A percentile compares a stretch with the other conserved stretches of the same genome.
These are phyloP conservation scores for Lophiotrema nucula DNA, from an alignment of 495 filamentous ascomycete species.

Conservation along the genomic window DNA sequence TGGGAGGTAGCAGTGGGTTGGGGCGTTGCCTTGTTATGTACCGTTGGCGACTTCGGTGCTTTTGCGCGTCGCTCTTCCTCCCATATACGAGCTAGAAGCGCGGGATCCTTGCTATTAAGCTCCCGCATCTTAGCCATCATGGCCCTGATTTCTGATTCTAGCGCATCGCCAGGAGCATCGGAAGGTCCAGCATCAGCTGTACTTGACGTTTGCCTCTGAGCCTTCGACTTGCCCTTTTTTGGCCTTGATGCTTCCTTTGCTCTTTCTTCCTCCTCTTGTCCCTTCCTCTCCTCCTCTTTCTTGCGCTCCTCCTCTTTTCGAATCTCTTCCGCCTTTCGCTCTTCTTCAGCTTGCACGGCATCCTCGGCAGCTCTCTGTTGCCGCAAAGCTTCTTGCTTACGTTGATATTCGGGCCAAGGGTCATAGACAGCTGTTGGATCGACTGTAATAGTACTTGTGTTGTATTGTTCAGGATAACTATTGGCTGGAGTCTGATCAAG, in stretches of 20 bases:
- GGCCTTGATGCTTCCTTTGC: slow-evolving; percentile 25
- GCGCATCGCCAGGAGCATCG: not conserved
- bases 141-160: slow-evolving; percentile 36
- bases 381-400: slow-evolving; percentile 29
- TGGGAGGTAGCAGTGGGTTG: slow-evolving; percentile 7
- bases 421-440: slow-evolving; percentile 47
- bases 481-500: slow-evolving; percentile 6
- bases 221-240: not conserved
- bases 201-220: slow-evolving; percentile 19
- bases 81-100: slow-evolving; percentile 43
- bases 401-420: slow-evolving; percentile 40
- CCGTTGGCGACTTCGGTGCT: slow-evolving; percentile 21
- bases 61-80: slow-evolving; percentile 39
- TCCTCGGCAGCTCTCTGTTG: slow-evolving; percentile 26
- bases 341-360: slow-evolving; percentile 25
- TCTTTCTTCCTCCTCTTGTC: slow-evolving; percentile 23
- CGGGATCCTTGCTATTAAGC: slow-evolving; percentile 42
- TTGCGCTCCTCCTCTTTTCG: slow-evolving; percentile 16
- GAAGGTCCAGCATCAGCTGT: not conserved
- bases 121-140: slow-evolving; percentile 46
- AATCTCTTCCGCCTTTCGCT: slow-evolving; percentile 17
- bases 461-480: slow-evolving; percentile 21
- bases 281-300: slow-evolving; percentile 19
- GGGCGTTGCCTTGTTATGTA: slow-evolving; percentile 8
- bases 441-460: slow-evolving; percentile 36